Percentiles rank a stretch among this genome's conserved stretches.
These are phyloP conservation scores for Aspergillus sp. DNA, from an alignment of 2,329 filamentous ascomycete species.

Conservation along the genomic window DNA sequence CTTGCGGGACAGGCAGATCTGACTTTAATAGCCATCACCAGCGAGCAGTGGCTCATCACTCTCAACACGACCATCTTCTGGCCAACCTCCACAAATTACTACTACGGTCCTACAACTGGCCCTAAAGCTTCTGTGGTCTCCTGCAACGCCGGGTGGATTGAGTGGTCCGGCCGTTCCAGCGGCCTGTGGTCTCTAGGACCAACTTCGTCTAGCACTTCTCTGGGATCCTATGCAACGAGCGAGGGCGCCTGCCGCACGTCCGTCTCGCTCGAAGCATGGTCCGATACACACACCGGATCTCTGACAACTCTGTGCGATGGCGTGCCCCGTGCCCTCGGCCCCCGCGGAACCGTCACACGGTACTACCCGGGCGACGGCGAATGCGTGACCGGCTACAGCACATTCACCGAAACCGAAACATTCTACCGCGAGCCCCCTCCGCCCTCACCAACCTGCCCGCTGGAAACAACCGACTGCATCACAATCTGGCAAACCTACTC, in stretches of 20 bases:
- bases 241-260: constrained; percentile 25
- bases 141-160: constrained; percentile 28
- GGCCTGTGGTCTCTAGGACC: constrained; percentile 25
- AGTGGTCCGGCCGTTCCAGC: constrained; percentile 21
- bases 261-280: constrained; percentile 15
- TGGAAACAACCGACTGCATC: constrained; percentile 26
- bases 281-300: constrained; percentile 25
- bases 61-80: constrained; percentile 28
- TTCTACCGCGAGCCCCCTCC: constrained; percentile 21
- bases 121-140: constrained; percentile 25
- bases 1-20: neutral
- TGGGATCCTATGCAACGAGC: constrained; percentile 24
- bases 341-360: constrained; percentile 21
- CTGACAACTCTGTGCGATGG: constrained; percentile 30
- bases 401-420: constrained; percentile 7
- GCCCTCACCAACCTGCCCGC: constrained; percentile 18
- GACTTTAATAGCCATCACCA: constrained; percentile 19
- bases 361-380: constrained; percentile 28
- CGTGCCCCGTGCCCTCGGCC: constrained; percentile 25
- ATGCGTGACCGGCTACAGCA: constrained; percentile 16
- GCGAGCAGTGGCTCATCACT: constrained; percentile 37
- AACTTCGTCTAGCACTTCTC: constrained; percentile 19
- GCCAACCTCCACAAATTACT: constrained; percentile 32
- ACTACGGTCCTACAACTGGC: constrained; percentile 29
- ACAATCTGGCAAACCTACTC: constrained; percentile 29